Percentiles rank a stretch among this genome's conserved stretches.
These are phyloP conservation scores for Venustampulla echinocandica DNA, from an alignment of 495 filamentous ascomycete species.

Conservation along the genomic window DNA sequence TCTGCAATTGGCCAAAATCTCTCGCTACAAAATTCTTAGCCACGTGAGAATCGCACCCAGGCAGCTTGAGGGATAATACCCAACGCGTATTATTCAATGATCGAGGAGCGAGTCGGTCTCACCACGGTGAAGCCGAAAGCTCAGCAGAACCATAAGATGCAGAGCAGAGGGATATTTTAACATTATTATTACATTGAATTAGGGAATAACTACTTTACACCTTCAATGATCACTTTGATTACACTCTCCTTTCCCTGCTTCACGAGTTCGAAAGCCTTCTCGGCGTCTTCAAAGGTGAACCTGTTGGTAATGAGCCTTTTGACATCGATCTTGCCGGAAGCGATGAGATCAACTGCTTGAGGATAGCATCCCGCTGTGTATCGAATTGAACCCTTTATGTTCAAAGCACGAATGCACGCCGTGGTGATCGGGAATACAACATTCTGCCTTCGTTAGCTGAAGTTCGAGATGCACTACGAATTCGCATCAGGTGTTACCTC, in stretches of 20 bases:
- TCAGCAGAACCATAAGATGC: not conserved
- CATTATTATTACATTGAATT: not conserved
- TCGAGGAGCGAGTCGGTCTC: too few species aligned
- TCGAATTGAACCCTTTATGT: constrained; percentile 67
- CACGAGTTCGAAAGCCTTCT: constrained; percentile 68
- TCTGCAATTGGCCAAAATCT: too few species aligned
- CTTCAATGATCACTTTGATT: not conserved
- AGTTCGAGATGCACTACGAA: not conserved
- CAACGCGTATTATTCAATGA: too few species aligned
- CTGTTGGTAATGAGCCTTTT: constrained; percentile 60
- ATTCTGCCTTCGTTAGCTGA: constrained; percentile 23
- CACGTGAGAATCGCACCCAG: too few species aligned
- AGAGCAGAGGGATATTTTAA: not conserved
- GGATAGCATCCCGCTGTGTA: constrained; percentile 74
- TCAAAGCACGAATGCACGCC: constrained; percentile 71
- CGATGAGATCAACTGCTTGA: constrained; percentile 63
- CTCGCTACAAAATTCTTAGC: too few species aligned
- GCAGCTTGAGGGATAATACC: too few species aligned
- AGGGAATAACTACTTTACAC: not conserved
- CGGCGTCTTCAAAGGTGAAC: constrained; percentile 61
- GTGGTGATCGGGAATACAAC: constrained; percentile 71
- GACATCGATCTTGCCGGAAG: constrained; percentile 53
- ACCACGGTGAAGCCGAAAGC: too few species aligned
- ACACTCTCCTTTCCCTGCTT: constrained; percentile 46
- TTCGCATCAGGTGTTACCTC: not conserved